These are phyloP conservation scores for Serendipita sp. DNA, from an alignment of 1,284 basidiomycete genomes.

Conservation along the genomic window DNA sequence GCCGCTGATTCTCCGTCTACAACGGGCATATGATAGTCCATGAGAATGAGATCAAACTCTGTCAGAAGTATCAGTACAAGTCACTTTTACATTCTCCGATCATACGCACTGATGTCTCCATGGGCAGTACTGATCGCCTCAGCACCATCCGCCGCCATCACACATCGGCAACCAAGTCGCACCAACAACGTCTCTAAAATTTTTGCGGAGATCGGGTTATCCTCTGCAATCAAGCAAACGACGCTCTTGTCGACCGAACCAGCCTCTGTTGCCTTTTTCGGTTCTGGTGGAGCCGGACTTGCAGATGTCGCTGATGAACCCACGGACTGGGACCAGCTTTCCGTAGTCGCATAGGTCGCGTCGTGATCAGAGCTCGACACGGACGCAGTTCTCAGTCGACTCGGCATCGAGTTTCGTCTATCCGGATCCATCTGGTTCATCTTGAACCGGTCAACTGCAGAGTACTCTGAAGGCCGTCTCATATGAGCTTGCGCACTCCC, in stretches of 20 bases:
- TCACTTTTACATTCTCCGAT: constrained; percentile 15
- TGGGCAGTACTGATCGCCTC: constrained; percentile 94
- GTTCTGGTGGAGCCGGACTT: constrained; percentile 56
- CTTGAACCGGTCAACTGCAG: constrained; percentile 76
- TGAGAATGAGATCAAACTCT: constrained; percentile 82
- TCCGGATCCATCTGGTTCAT: constrained; percentile 58
- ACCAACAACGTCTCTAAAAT: constrained; percentile 88
- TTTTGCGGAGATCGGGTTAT: constrained; percentile 93
- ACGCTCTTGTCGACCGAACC: constrained; percentile 55
- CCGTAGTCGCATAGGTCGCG: constrained; percentile 40
- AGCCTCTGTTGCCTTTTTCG: constrained; percentile 54
- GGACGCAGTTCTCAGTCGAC: constrained; percentile 75
- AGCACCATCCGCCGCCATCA: constrained; percentile 88
- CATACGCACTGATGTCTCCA: constrained; percentile 75
- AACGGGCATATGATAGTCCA: constrained; percentile 87
- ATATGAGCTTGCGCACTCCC: constrained; percentile 45
- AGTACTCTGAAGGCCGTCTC: constrained; percentile 74
- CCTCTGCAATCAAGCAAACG: constrained; percentile 87
- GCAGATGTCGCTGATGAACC: constrained; percentile 38
- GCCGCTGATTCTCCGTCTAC: constrained; percentile 88
- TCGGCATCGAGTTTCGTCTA: constrained; percentile 77
- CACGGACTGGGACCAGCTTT: constrained; percentile 50
- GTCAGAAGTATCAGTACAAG: constrained; percentile 9
- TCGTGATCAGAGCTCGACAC: constrained; percentile 62
- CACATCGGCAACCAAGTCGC: constrained; percentile 84